phyloP scores from a whole-genome alignment of 2,329 filamentous ascomycete species.

The Apiospora hydei region DNA sequence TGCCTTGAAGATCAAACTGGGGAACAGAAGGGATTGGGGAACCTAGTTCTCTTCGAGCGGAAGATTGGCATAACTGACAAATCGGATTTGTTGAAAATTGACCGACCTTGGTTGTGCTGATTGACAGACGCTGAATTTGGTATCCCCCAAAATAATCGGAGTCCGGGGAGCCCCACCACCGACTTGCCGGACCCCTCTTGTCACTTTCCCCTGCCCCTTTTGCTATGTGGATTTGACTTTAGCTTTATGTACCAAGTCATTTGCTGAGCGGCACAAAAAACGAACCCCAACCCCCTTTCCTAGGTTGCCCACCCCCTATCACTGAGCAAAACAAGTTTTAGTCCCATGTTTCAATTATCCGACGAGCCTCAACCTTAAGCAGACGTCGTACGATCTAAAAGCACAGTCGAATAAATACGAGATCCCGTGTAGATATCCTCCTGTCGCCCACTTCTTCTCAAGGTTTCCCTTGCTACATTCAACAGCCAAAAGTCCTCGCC shows the following conservation, averaged over 20 bases:
- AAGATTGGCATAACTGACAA: too few relatives aligned
- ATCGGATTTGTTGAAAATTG: too few relatives aligned
- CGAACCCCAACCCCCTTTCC: neutral
- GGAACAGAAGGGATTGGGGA: too few relatives aligned
- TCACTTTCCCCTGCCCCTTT: too few relatives aligned
- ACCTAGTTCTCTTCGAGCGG: too few relatives aligned
- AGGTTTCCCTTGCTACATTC: neutral
- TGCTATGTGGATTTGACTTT: too few relatives aligned
- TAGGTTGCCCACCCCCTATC: neutral
- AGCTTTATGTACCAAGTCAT: too few relatives aligned
- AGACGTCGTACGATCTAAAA: neutral
- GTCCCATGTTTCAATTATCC: neutral
- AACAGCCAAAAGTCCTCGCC: slow-evolving; percentile 23
- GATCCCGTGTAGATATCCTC: neutral
- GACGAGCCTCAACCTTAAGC: slow-evolving; percentile 12
- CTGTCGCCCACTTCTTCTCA: neutral
- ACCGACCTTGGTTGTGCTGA: too few relatives aligned
- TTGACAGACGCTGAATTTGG: too few relatives aligned
- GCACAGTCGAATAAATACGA: neutral
- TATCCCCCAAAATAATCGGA: neutral
- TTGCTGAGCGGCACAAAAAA: neutral
- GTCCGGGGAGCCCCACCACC: neutral
- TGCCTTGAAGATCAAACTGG: neutral
- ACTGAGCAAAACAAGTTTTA: neutral
- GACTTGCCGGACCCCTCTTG: too few relatives aligned